Conservation (phyloP, 495 filamentous ascomycete genomes). For the Trichoderma asperelloides region DNA sequence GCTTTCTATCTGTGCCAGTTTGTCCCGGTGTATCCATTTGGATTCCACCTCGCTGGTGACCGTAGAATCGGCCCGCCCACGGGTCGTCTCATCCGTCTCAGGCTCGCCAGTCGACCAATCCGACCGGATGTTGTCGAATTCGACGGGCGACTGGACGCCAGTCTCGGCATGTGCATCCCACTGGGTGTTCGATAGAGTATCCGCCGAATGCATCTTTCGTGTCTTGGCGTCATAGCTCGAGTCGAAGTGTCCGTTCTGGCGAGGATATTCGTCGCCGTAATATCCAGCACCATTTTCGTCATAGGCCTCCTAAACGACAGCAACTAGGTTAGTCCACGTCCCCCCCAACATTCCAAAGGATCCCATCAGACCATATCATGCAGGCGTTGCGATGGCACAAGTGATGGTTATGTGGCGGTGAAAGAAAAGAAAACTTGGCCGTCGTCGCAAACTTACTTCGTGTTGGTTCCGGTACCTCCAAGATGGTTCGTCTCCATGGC, state of each 20-base stretch:
- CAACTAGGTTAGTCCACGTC: background rate
- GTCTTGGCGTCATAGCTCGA: background rate
- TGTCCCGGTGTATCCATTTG: slow-evolving; percentile 95
- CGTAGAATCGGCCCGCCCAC: background rate
- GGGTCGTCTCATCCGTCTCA: background rate
- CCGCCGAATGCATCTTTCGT: background rate
- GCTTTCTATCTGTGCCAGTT: slow-evolving; percentile 86
- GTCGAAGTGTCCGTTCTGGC: background rate
- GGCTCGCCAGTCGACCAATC: background rate
- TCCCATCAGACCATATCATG: background rate
- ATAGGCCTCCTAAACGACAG: background rate
- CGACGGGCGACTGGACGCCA: background rate
- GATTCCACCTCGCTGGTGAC: slow-evolving; percentile 38
- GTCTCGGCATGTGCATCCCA: background rate
- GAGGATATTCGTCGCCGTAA: background rate
- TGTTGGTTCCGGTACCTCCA: slow-evolving; percentile 40
- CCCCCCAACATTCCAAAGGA: background rate
- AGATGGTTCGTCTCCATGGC: slow-evolving; percentile 34
- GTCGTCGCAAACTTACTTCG: background rate
- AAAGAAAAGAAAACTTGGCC: background rate
- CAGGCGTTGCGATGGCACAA: background rate
- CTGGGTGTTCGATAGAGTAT: background rate
- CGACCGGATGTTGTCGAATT: slow-evolving; percentile 3
- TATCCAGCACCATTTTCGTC: background rate
- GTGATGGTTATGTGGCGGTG: background rate